Evolutionary conservation across 2,329 filamentous ascomycete genomes (phyloP).

Genomic region (Talaromyces funiculosus): DNA sequence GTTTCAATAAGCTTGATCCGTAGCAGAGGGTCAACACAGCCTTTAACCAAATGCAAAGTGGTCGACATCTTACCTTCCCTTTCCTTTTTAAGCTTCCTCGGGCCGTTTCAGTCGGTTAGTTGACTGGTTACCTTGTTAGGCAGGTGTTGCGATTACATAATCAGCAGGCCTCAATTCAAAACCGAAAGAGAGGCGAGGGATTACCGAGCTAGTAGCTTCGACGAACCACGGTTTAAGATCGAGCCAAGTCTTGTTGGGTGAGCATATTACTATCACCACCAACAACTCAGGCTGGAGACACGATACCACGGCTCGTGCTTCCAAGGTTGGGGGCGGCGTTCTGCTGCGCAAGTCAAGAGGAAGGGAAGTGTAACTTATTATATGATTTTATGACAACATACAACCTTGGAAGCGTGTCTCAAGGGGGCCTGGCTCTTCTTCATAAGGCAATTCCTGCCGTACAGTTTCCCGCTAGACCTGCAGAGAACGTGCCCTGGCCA

Average conservation of each 20-base stretch:
- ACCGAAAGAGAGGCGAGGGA: neutral
- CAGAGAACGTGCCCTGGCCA: neutral
- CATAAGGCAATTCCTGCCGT: neutral
- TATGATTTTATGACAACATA: neutral
- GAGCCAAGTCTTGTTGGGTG: neutral
- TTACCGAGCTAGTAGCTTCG: neutral
- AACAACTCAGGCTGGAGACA: neutral
- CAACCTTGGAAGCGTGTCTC: neutral
- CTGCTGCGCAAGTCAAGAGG: neutral
- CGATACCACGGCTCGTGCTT: neutral
- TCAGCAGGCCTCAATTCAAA: neutral
- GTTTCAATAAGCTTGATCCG: too few relatives aligned
- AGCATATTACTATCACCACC: neutral
- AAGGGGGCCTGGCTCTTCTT: neutral
- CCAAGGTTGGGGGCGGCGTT: neutral
- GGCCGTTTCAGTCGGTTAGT: too few relatives aligned
- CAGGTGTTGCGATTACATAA: neutral
- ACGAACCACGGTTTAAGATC: neutral
- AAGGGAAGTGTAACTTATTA: too few relatives aligned
- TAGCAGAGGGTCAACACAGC: too few relatives aligned
- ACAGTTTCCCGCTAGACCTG: neutral
- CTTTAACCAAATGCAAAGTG: neutral
- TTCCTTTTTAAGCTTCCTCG: neutral
- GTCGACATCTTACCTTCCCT: neutral
- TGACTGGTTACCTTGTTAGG: neutral